Conservation (phyloP, 768 basidiomycete species). For the Lactarius sp. region DNA sequence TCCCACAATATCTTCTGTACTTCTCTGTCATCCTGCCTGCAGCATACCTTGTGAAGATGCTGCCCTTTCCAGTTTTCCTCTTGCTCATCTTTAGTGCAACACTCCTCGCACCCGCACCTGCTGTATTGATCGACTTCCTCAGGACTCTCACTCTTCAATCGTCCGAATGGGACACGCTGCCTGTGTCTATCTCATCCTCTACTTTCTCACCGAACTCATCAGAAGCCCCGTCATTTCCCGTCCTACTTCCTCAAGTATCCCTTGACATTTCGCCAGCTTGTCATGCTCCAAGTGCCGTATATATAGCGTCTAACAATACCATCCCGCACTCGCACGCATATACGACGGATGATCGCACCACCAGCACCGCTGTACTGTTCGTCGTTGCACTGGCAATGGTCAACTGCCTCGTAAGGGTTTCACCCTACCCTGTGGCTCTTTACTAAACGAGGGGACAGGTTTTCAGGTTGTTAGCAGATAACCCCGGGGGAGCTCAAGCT, state of each 20-base stretch:
- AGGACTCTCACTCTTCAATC: background rate
- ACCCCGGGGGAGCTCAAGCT: background rate
- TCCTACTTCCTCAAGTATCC: background rate
- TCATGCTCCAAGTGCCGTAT: background rate
- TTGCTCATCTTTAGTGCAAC: slow-evolving; percentile 11
- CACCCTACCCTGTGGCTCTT: background rate
- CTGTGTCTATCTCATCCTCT: background rate
- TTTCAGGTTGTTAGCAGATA: slow-evolving; percentile 1
- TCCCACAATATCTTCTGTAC: background rate
- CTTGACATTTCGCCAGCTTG: background rate
- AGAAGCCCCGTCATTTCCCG: background rate
- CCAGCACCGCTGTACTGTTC: background rate
- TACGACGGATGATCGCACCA: background rate
- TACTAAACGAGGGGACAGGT: slow-evolving; percentile 12
- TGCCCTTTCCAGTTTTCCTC: slow-evolving; percentile 14
- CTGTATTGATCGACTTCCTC: slow-evolving; percentile 1
- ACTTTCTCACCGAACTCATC: background rate
- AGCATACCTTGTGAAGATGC: slow-evolving; percentile 6
- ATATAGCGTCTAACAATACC: background rate
- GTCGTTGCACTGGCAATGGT: slow-evolving; percentile 11
- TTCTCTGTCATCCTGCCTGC: background rate
- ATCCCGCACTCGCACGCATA: background rate
- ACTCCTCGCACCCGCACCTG: slow-evolving; percentile 8
- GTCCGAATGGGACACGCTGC: background rate
- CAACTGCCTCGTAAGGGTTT: slow-evolving; percentile 8